phyloP scores from a whole-genome alignment of 805 yeast species.

The Yamadazyma philogaea region DNA sequence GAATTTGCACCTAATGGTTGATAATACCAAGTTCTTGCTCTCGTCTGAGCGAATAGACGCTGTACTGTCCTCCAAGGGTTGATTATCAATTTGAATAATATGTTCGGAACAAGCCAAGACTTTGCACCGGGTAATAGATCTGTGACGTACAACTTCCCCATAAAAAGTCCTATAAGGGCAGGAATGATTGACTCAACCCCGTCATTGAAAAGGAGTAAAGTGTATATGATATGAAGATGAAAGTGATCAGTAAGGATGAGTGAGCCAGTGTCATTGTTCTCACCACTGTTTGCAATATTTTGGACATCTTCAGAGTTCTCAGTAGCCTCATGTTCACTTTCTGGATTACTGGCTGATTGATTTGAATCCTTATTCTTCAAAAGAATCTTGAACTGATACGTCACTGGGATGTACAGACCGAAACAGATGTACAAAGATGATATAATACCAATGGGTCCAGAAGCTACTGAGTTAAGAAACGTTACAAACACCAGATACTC shows the following conservation, averaged over 20 bases:
- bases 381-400: slow-evolving; percentile 34
- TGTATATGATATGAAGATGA: slow-evolving; percentile 36
- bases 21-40: slow-evolving; percentile 2
- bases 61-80: slow-evolving; percentile 20
- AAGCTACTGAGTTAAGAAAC: slow-evolving; percentile 30
- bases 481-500: slow-evolving; percentile 18
- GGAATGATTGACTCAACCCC: slow-evolving; percentile 36
- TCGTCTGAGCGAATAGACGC: background rate
- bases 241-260: slow-evolving; percentile 35
- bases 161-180: slow-evolving; percentile 32
- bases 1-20: background rate
- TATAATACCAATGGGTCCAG: slow-evolving; percentile 41
- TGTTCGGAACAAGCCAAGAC: slow-evolving; percentile 30
- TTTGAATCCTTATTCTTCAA: slow-evolving; percentile 13
- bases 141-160: slow-evolving; percentile 33
- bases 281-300: background rate
- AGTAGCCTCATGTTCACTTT: background rate
- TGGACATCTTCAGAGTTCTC: slow-evolving; percentile 1
- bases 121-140: slow-evolving; percentile 38
- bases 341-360: background rate
- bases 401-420: slow-evolving; percentile 30
- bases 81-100: slow-evolving; percentile 25
- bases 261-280: slow-evolving; percentile 14
- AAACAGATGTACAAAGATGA: slow-evolving; percentile 40
- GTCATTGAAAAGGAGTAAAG: slow-evolving; percentile 36